Evolutionary conservation across 352 stramenopile species (phyloP).

Genomic region (Globisporangium carolinianum): DNA sequence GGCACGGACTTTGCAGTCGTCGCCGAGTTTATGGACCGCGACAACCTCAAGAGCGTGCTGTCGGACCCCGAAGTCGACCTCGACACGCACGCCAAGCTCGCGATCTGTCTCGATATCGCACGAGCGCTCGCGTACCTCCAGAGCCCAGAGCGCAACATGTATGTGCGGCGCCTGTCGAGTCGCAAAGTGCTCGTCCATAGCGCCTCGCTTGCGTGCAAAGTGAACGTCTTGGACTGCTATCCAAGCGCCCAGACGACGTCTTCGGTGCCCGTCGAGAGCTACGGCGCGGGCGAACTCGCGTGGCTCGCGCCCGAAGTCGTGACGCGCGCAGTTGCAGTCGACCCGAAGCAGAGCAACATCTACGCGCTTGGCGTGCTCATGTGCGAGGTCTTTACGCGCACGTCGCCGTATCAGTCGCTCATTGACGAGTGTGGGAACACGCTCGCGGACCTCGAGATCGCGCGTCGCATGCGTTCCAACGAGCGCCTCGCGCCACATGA

Average conservation of each 20-base stretch:
- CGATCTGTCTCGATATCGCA: conserved; percentile 67
- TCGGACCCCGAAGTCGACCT: conserved; percentile 47
- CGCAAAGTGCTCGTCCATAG: conserved; percentile 53
- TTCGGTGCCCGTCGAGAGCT: conserved; percentile 10
- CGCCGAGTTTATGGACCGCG: conserved; percentile 71
- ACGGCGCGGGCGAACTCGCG: conserved; percentile 41
- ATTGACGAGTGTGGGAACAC: conserved; percentile 44
- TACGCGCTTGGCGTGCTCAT: conserved; percentile 63
- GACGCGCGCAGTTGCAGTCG: conserved; percentile 33
- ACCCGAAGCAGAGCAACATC: conserved; percentile 45
- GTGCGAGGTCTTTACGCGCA: conserved; percentile 48
- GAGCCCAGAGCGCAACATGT: conserved; percentile 33
- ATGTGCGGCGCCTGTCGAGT: conserved; percentile 40
- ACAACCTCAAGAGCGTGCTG: conserved; percentile 53
- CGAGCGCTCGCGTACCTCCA: conserved; percentile 59
- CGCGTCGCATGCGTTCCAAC: conserved; percentile 24
- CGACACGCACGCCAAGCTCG: conserved; percentile 40
- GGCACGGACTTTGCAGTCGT: conserved; percentile 74
- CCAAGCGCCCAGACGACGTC: conserved; percentile 24
- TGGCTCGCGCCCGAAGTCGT: conserved; percentile 54
- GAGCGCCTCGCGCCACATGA: conserved; percentile 38
- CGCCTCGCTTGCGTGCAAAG: conserved; percentile 34
- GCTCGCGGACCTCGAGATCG: conserved; percentile 42
- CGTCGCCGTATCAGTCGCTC: conserved; percentile 37
- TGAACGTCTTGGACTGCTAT: conserved; percentile 56